Evolutionary conservation across 2,329 filamentous ascomycete species (phyloP).

Genomic region (Colletotrichum salicis): DNA sequence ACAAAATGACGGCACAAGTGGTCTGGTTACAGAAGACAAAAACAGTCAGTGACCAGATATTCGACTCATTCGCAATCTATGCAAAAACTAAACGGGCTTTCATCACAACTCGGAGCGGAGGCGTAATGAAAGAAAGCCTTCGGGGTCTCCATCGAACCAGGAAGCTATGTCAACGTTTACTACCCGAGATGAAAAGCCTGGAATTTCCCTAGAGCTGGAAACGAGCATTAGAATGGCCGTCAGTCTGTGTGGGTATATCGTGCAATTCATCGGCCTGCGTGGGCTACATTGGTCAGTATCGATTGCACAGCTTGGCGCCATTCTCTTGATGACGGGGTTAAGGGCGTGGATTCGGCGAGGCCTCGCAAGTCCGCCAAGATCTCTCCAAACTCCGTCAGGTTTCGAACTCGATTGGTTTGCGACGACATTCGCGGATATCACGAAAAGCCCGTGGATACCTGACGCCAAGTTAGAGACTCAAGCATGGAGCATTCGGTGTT

Average conservation of each 20-base stretch:
- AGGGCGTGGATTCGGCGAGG: background rate
- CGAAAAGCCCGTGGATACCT: no score
- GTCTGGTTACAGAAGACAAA: conserved; percentile 8
- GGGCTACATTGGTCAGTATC: no score
- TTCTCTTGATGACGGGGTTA: background rate
- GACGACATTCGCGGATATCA: background rate
- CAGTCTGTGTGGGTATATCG: no score
- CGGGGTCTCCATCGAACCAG: no score
- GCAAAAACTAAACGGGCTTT: background rate
- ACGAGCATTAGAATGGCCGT: no score
- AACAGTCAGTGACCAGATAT: background rate
- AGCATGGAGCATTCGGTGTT: no score
- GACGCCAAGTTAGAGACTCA: no score
- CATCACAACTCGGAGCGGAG: background rate
- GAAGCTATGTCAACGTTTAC: no score
- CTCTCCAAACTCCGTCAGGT: background rate
- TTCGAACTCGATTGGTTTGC: conserved; percentile 15
- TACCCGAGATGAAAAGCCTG: no score
- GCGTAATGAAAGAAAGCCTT: no score
- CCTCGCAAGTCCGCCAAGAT: fast-evolving
- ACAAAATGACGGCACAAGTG: background rate
- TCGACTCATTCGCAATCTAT: background rate
- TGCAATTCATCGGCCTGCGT: no score
- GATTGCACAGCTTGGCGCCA: background rate
- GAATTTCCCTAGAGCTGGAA: no score